These are phyloP conservation scores for Argentina anserina DNA, from an alignment of 306 rosid genomes.

Conservation along the genomic window DNA sequence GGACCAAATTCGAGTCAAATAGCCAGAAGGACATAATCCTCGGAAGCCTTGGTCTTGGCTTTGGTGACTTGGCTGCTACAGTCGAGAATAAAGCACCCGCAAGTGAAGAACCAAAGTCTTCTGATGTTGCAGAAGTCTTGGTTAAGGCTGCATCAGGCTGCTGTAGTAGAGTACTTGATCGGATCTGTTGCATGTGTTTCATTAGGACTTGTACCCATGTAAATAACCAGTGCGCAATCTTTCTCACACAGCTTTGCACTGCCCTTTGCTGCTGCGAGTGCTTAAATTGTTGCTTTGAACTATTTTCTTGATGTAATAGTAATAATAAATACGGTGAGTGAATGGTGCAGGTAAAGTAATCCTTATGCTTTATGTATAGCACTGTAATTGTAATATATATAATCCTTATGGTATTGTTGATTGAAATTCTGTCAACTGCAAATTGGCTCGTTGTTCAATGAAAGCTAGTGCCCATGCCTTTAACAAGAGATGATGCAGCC, in stretches of 20 bases:
- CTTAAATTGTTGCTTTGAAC: constrained; percentile 72
- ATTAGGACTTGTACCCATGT: constrained; percentile 43
- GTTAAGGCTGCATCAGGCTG: constrained; percentile 63
- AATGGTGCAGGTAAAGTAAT: constrained; percentile 1
- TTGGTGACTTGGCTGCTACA: constrained; percentile 73
- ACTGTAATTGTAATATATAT: background rate
- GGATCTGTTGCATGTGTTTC: constrained; percentile 72
- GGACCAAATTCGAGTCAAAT: constrained; percentile 24
- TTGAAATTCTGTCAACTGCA: background rate
- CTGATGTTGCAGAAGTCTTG: constrained; percentile 41
- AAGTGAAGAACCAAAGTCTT: constrained; percentile 54
- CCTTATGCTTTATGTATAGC: background rate
- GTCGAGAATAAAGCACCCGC: constrained; percentile 46
- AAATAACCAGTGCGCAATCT: constrained; percentile 59
- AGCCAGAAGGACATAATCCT: constrained; percentile 42
- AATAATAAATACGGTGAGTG: constrained; percentile 1
- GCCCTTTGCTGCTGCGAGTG: constrained; percentile 81
- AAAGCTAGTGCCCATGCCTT: no score
- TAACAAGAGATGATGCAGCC: no score
- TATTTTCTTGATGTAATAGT: constrained; percentile 46
- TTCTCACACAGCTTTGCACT: constrained; percentile 64
- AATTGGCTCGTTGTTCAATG: background rate
- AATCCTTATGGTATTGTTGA: background rate
- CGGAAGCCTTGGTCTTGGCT: constrained; percentile 60
- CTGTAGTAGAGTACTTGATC: constrained; percentile 38